Conservation (phyloP, 306 rosid species). For the Cicer arietinum region DNA sequence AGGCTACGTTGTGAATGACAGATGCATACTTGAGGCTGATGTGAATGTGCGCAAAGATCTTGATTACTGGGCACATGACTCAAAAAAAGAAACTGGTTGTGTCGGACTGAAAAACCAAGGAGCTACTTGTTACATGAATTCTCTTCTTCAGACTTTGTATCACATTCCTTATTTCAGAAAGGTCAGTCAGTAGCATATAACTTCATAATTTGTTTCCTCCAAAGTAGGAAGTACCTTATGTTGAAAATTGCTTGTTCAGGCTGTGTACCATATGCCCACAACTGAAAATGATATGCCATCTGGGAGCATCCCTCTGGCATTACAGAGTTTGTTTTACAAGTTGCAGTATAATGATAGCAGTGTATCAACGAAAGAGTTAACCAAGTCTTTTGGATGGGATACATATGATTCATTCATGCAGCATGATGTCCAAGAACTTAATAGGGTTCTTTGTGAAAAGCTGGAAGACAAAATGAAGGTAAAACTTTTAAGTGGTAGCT, state of each 20-base stretch:
- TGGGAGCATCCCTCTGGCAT: slow-evolving; percentile 92
- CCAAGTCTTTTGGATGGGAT: slow-evolving; percentile 98
- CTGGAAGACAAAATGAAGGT: slow-evolving; percentile 99
- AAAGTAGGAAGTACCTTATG: slow-evolving; percentile 40
- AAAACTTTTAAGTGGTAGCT: slow-evolving; percentile 34
- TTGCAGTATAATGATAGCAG: slow-evolving; percentile 87
- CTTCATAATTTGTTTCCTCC: not conserved
- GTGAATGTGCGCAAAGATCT: slow-evolving; percentile 78
- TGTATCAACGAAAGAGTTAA: slow-evolving; percentile 91
- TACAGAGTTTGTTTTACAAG: slow-evolving; percentile 93
- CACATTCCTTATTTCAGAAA: slow-evolving; percentile 94
- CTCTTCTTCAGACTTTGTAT: slow-evolving; percentile 90
- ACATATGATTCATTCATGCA: slow-evolving; percentile 93
- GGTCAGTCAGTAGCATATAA: slow-evolving; percentile 51
- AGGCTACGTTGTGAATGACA: slow-evolving; percentile 82
- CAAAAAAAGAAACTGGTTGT: slow-evolving; percentile 93
- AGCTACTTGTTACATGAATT: slow-evolving; percentile 98
- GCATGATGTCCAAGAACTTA: slow-evolving; percentile 98
- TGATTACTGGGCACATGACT: slow-evolving; percentile 90
- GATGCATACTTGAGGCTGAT: slow-evolving; percentile 84
- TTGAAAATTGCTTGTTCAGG: slow-evolving; percentile 56
- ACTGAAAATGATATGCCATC: slow-evolving; percentile 96
- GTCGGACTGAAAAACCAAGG: slow-evolving; percentile 98
- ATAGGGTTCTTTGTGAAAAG: slow-evolving; percentile 93
- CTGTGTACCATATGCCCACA: slow-evolving; percentile 97